Conservation (phyloP, 345 rosid species). For the Trapa bicornis region DNA sequence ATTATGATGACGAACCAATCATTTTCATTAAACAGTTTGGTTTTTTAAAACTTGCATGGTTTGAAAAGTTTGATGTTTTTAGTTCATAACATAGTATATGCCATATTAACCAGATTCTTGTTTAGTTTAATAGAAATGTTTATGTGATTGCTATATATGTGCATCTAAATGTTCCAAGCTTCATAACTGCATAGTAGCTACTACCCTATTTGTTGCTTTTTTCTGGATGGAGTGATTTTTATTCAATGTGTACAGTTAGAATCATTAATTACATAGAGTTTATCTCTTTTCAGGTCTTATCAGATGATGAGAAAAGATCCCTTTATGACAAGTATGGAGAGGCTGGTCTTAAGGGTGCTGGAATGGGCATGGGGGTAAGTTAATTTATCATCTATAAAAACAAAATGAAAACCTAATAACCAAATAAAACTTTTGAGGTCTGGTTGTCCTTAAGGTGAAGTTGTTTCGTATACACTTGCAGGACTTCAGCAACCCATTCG, state of each 20-base stretch:
- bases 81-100: neutral
- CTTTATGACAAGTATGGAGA: conserved; percentile 92
- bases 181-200: neutral
- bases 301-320: conserved; percentile 93
- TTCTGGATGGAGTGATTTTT: neutral
- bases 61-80: neutral
- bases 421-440: neutral
- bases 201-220: neutral
- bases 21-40: neutral
- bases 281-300: conserved; percentile 51
- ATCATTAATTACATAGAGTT: conserved; percentile 5
- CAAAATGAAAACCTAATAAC: neutral
- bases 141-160: neutral
- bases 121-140: neutral
- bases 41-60: neutral
- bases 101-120: neutral
- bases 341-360: conserved; percentile 93
- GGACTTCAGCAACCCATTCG: conserved; percentile 97
- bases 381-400: conserved; percentile 11
- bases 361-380: conserved; percentile 97
- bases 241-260: neutral
- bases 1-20: neutral
- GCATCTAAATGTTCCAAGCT: neutral
- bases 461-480: conserved; percentile 16
- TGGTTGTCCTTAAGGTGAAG: conserved; percentile 7